Evolutionary conservation across 73 alveolate species (phyloP), one percentile per base, ranked within the genome.

Genomic region (Tetrahymena elliotti): DNA sequence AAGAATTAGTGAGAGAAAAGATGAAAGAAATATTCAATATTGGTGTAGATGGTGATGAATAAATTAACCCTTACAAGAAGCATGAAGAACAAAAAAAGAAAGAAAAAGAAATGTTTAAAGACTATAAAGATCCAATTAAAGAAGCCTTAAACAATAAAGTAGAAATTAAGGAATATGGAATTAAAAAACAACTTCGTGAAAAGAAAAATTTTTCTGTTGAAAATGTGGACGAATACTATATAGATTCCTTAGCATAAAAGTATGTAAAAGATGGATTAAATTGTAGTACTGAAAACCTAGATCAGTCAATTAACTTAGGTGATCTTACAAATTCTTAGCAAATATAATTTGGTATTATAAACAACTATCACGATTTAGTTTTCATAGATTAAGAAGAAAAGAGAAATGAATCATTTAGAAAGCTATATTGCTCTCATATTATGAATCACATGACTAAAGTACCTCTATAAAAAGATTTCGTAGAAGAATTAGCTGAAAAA

Each of bases 351-450:
- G 53, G 83, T 88, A 33, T 94, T 52, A 40, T 94, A 33, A 40
- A 88, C 34, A 88, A 31, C 37, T 94, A 94, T 39, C 93, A 47
- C 47, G 96, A 94, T 94, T 94, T 47, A 18, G 93, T 94, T 33
- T 52, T 35, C 35, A 84, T 94, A 10, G 96, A 94, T 52, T 94
- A 94, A 47, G 96, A 94, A 27, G 96, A 94, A 92, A 36, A 41
- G 38, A 39, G 92, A 39, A 88, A 94, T 0, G 93, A 37, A 33
- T 35, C 68, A 88, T 94, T 94, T 35, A 94, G 96, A 52, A 39
- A 94, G 33, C 41, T 54, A 10, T 94, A 94, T 39, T 35, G 82
- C 52, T 84, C 52, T 16, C 96, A 94, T n/a, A 94, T 94, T 22
- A 6, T 40, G 41, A 88, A 88, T 22, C 96, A 94, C 41, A 41